A percentile compares a stretch with the other conserved stretches of the same genome.
Evolutionary conservation across 1,284 basidiomycete species (phyloP).

Genomic region (Schizophyllum commune): DNA sequence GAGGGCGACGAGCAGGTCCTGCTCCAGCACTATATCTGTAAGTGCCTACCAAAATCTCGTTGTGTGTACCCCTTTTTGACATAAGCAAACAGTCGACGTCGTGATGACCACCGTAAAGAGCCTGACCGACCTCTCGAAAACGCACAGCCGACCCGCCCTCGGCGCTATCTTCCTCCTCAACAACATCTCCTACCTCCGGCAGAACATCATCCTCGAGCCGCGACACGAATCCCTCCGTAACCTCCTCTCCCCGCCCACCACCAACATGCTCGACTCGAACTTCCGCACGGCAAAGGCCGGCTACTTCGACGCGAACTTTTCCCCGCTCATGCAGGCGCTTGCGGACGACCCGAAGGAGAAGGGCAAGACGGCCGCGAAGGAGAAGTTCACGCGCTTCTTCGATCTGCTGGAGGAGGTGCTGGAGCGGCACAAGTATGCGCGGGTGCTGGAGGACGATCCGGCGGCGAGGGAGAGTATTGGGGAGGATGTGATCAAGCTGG

Average conservation of each 20-base stretch:
- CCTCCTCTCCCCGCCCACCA: constrained; percentile 52
- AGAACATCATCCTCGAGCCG: constrained; percentile 46
- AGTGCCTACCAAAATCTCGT: constrained; percentile 21
- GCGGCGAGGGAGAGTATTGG: constrained; percentile 47
- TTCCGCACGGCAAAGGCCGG: constrained; percentile 72
- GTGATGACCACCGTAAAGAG: constrained; percentile 52
- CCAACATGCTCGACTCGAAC: constrained; percentile 54
- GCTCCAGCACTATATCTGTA: constrained; percentile 68
- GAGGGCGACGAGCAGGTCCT: constrained; percentile 53
- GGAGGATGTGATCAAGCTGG: constrained; percentile 68
- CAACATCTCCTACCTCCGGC: constrained; percentile 63
- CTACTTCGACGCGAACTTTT: constrained; percentile 76
- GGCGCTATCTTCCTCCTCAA: constrained; percentile 72
- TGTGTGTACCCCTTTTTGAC: background rate
- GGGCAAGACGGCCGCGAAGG: constrained; percentile 59
- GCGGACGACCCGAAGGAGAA: constrained; percentile 62
- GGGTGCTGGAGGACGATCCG: constrained; percentile 64
- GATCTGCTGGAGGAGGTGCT: constrained; percentile 69
- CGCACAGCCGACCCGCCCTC: constrained; percentile 57
- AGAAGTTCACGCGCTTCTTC: constrained; percentile 73
- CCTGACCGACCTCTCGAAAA: constrained; percentile 52
- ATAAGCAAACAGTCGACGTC: constrained; percentile 48
- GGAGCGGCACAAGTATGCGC: constrained; percentile 61
- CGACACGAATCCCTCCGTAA: constrained; percentile 32
- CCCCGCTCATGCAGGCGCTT: constrained; percentile 63